Conservation (phyloP, 352 stramenopile species). For the Globisporangium cystogenes region DNA sequence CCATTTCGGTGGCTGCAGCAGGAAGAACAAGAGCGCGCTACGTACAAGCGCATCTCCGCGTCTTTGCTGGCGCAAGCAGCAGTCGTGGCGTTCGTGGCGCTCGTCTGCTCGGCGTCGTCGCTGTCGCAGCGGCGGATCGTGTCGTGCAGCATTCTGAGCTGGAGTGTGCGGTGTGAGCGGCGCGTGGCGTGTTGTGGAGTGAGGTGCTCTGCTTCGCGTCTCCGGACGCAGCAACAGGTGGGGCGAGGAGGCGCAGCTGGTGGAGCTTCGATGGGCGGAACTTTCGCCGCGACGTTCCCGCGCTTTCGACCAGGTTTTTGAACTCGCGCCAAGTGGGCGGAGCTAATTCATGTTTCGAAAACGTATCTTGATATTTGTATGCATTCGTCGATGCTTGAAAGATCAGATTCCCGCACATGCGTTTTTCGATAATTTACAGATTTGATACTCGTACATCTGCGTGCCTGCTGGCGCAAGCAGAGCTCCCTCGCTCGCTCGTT, state of each 20-base stretch:
- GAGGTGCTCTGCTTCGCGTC: neutral
- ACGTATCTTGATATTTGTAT: neutral
- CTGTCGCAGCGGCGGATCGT: conserved; percentile 1
- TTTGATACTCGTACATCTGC: no score
- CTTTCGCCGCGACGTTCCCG: conserved; percentile 7
- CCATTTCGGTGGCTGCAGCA: neutral
- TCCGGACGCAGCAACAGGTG: no score
- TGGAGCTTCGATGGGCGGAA: conserved; percentile 1
- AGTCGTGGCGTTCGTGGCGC: neutral
- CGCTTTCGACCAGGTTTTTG: conserved; percentile 2
- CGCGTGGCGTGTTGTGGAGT: neutral
- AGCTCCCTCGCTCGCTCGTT: no score
- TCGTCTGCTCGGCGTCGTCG: neutral
- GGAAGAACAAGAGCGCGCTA: neutral
- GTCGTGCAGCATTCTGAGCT: conserved; percentile 1
- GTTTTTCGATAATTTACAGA: neutral
- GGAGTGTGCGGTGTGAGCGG: neutral
- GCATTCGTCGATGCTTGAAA: no score
- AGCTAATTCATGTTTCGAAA: neutral
- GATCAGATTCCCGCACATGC: neutral
- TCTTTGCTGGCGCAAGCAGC: neutral
- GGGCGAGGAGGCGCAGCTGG: neutral
- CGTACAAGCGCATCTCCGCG: neutral
- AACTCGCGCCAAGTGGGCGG: neutral
- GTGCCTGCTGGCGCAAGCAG: no score